Conservation (phyloP, 176 grass and related monocot genomes). For the Aegilops speltoides region DNA sequence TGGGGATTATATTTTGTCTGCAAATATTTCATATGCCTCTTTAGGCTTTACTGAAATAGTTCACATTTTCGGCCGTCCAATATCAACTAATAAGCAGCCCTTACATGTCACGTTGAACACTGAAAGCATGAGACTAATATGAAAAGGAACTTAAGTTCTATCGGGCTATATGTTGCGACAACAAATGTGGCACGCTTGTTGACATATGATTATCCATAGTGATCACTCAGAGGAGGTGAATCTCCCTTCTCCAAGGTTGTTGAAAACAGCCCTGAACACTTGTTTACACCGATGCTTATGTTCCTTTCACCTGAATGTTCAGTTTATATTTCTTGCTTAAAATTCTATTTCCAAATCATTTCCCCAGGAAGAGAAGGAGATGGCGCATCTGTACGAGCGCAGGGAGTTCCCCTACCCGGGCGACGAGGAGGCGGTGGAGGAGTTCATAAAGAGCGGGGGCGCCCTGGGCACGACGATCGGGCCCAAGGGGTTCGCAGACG, state of each 20-base stretch:
- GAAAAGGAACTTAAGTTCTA: background rate
- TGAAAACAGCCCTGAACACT: background rate
- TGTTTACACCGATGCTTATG: background rate
- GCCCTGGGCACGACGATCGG: constrained; percentile 75
- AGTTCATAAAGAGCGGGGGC: constrained; percentile 80
- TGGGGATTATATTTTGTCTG: background rate
- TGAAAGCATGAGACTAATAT: background rate
- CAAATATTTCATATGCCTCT: background rate
- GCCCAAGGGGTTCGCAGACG: constrained; percentile 74
- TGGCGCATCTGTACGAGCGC: constrained; percentile 78
- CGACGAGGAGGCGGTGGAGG: constrained; percentile 72
- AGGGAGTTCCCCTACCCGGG: constrained; percentile 74
- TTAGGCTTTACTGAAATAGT: background rate
- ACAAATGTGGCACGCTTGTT: too few species aligned
- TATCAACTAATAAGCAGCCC: background rate
- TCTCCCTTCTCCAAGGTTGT: background rate
- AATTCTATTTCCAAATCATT: background rate
- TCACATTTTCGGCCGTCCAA: background rate
- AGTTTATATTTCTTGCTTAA: background rate
- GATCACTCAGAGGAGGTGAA: background rate
- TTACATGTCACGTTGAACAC: background rate
- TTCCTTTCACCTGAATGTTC: background rate
- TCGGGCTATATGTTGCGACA: too few species aligned
- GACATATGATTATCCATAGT: background rate
- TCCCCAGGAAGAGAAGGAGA: constrained; percentile 83